Percentiles rank a stretch among this genome's conserved stretches.
phyloP scores from a whole-genome alignment of 2,329 filamentous ascomycete genomes.

The Coniella vitis region DNA sequence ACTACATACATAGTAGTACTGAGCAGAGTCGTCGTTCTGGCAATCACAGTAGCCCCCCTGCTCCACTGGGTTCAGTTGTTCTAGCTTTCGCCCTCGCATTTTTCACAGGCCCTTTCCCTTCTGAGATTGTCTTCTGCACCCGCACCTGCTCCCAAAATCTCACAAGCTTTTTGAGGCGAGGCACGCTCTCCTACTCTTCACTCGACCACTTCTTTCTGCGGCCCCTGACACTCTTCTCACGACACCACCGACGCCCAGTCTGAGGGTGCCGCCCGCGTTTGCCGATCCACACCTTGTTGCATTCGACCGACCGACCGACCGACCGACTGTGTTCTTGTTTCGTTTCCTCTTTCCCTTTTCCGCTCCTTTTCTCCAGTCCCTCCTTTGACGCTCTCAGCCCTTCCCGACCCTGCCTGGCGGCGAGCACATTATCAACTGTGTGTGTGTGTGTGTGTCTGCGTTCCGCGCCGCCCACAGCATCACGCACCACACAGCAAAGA shows the following conservation, averaged over 20 bases:
- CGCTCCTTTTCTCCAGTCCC: neutral
- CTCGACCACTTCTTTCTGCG: neutral
- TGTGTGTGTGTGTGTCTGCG: no score
- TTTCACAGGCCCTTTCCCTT: neutral
- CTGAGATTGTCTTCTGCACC: neutral
- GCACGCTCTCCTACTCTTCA: no score
- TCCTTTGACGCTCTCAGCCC: neutral
- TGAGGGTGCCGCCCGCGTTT: no score
- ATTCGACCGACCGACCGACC: no score
- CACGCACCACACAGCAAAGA: no score
- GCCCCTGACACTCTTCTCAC: neutral
- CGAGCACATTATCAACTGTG: neutral
- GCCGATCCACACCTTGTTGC: no score
- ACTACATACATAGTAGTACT: no score
- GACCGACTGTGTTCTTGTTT: neutral
- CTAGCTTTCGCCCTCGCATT: neutral
- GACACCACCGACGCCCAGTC: neutral
- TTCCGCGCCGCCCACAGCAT: no score
- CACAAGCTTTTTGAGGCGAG: neutral
- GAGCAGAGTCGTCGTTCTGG: no score
- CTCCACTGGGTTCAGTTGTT: neutral
- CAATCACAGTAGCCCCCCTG: no score
- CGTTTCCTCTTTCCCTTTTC: no score
- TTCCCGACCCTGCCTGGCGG: neutral
- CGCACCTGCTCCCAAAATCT: conserved; percentile 2